A percentile compares a stretch with the other conserved stretches of the same genome.
phyloP scores from a whole-genome alignment of 306 rosid species.

The Geum urbanum region DNA sequence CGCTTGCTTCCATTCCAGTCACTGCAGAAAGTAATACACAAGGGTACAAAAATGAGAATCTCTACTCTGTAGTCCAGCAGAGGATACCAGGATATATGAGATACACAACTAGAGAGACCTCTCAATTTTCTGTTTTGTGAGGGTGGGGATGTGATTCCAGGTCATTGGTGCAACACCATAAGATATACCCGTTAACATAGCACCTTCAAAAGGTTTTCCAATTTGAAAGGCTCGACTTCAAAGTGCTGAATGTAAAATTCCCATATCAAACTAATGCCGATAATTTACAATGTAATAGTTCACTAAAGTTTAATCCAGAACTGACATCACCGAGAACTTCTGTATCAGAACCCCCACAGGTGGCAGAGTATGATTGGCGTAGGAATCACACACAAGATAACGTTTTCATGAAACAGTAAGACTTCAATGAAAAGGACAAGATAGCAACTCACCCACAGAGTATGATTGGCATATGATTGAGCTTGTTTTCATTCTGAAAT shows the following conservation, averaged over 20 bases:
- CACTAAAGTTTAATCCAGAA: too few relatives aligned
- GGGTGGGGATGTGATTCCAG: not conserved
- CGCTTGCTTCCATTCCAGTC: slow-evolving; percentile 99
- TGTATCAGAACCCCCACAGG: too few relatives aligned
- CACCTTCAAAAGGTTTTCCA: slow-evolving; percentile 16
- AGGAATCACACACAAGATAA: not conserved
- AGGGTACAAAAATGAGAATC: not conserved
- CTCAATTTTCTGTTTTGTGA: not conserved
- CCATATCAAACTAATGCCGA: not conserved
- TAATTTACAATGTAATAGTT: not conserved
- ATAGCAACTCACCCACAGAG: slow-evolving; percentile 71
- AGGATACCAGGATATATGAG: too few relatives aligned
- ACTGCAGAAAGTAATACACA: slow-evolving; percentile 40
- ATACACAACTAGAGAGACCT: slow-evolving; percentile 1
- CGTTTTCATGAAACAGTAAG: slow-evolving; percentile 13
- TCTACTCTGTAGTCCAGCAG: not conserved
- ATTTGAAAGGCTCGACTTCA: slow-evolving; percentile 19
- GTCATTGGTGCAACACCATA: not conserved
- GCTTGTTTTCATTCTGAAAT: slow-evolving; percentile 76
- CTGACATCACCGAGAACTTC: too few relatives aligned
- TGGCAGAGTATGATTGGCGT: too few relatives aligned
- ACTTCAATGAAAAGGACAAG: not conserved
- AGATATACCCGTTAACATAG: slow-evolving; percentile 22
- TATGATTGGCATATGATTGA: slow-evolving; percentile 80
- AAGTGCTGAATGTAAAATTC: not conserved